phyloP scores from a whole-genome alignment of 805 yeast species.

The Lipomyces lipofer region DNA sequence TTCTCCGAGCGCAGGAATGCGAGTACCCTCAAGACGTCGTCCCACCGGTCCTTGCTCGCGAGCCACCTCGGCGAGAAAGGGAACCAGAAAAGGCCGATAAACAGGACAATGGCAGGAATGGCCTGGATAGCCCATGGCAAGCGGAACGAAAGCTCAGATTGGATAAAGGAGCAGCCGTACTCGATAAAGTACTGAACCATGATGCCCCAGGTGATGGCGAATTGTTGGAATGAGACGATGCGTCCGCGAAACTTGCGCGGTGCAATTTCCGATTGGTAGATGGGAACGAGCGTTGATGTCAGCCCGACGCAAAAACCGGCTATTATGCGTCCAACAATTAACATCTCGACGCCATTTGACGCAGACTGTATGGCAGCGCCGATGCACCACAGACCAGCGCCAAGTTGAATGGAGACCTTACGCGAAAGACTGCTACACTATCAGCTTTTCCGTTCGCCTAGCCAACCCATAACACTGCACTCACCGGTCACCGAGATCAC shows the following conservation, averaged over 20 bases:
- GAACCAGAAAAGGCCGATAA: conserved; percentile 44
- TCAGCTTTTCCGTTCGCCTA: neutral
- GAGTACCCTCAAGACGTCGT: conserved; percentile 53
- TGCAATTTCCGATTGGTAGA: conserved; percentile 63
- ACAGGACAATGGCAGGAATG: conserved; percentile 52
- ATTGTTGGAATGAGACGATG: conserved; percentile 60
- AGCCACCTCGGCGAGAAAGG: conserved; percentile 47
- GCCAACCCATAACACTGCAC: conserved; percentile 44
- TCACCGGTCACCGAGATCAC: conserved; percentile 46
- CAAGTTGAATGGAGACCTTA: conserved; percentile 16
- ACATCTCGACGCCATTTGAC: conserved; percentile 46
- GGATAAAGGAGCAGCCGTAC: conserved; percentile 47
- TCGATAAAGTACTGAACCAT: conserved; percentile 56
- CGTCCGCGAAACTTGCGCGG: conserved; percentile 61
- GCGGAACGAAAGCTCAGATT: conserved; percentile 47
- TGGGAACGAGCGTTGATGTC: conserved; percentile 66
- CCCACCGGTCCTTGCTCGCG: conserved; percentile 51
- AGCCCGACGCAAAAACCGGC: conserved; percentile 67
- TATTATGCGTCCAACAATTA: conserved; percentile 57
- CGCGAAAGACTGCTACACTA: conserved; percentile 7
- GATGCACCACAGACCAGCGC: conserved; percentile 28
- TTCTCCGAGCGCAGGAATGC: conserved; percentile 43
- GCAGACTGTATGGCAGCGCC: conserved; percentile 55
- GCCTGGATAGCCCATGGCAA: conserved; percentile 62
- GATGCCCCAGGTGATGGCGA: conserved; percentile 64